Base-by-base conservation (phyloP, 352 stramenopile genomes). In the Globisporangium carolinianum region DNA sequence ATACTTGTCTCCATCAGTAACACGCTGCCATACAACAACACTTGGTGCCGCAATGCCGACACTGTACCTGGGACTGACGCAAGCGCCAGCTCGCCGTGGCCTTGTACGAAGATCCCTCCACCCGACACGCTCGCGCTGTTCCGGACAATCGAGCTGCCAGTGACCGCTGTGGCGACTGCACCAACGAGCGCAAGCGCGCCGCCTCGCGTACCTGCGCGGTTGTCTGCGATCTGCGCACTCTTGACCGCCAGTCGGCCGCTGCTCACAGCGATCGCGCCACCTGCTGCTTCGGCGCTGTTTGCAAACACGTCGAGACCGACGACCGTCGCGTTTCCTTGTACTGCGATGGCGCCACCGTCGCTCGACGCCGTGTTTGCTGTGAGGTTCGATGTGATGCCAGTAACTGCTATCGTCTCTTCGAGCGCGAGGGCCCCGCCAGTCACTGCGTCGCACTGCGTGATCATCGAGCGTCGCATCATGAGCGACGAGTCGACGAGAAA, bases 401-500 rank as follows among this genome's bases (percentile, higher is more conserved):
- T 48, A 48, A 54, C 50, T 46, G 15, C 37, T 49, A 53, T 51
- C 8, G 17, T 9, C 1, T 24, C 36, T 4, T 24, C 12, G 6
- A 67, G 17, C 15, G 57, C 56, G 1, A 63, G 51, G 0, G 61
- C 46, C 2, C 61, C 61, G 18, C 61, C 61, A 18, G 42, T 50
- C 2, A 15, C 46, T 1, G 50, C 55, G 12, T 11, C 51, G 12
- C 61, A 58, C 3, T 35, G n/a, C 9, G 61, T 49, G 24, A 67
- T 49, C 15, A 60, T 63, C 0, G 61, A 63, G 2, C 53, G 24
- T 6, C 5, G 45, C 11, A 67, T 47, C 8, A 12, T 36, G 5
- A 67, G 36, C 17, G 47, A 42, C 6, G 61, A 63, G 9, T 38
- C 57, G 49, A 41, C 17, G 17, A 80, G 58, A 14, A 49, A 61